Conservation (phyloP, 306 rosid species). For the Cucurbita argyrosperma region DNA sequence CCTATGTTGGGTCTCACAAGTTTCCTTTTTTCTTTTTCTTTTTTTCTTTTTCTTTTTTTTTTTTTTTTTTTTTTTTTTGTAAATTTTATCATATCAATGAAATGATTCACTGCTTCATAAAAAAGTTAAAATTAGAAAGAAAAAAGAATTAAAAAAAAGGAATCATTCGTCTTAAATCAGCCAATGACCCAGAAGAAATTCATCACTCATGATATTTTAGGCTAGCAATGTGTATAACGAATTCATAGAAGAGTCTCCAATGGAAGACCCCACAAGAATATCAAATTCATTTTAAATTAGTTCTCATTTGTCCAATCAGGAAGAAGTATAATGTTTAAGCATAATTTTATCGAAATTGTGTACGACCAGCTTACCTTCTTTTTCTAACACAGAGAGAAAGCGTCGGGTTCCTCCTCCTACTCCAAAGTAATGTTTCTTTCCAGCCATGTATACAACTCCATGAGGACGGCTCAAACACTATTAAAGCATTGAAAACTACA, state of each 20-base stretch:
- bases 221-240: background rate
- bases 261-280: background rate
- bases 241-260: background rate
- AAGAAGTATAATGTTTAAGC: background rate
- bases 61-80: too few relatives aligned
- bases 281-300: background rate
- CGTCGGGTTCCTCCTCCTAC: constrained; percentile 82
- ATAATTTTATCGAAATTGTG: background rate
- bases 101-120: background rate
- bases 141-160: too few relatives aligned
- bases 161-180: background rate
- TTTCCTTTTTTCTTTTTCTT: too few relatives aligned
- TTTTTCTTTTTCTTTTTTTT: too few relatives aligned
- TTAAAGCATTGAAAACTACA: background rate
- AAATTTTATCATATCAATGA: background rate
- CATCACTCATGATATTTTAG: background rate
- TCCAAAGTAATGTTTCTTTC: constrained; percentile 91
- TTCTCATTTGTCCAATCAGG: background rate
- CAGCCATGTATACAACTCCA: constrained; percentile 73
- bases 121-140: background rate
- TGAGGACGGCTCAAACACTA: constrained; percentile 43
- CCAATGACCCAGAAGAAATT: background rate
- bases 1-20: too few relatives aligned
- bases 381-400: constrained; percentile 62
- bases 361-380: constrained; percentile 45